Conservation (phyloP, 305 asterid species). For the Stenogyne calaminthoides region DNA sequence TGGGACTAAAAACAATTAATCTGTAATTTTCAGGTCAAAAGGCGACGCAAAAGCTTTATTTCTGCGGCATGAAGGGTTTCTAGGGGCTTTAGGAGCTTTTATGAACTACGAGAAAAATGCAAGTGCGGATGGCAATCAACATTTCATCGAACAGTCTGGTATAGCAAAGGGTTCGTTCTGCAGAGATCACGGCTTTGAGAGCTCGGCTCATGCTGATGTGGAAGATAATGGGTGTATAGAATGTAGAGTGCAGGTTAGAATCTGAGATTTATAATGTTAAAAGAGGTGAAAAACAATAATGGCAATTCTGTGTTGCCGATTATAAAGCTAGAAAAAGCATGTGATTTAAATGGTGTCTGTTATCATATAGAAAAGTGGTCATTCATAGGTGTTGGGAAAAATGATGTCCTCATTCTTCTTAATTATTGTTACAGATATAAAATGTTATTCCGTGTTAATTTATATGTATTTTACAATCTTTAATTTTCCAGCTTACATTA, state of each 20-base stretch:
- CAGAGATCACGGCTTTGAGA: constrained; percentile 33
- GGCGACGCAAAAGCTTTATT: constrained; percentile 93
- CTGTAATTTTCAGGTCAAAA: constrained; percentile 58
- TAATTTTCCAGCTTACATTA: no score
- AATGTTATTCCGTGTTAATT: not conserved
- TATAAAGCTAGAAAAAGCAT: constrained; percentile 17
- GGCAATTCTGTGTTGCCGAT: constrained; percentile 34
- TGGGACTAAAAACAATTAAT: constrained; percentile 11
- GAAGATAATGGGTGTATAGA: constrained; percentile 52
- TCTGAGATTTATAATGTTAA: constrained; percentile 7
- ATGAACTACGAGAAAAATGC: constrained; percentile 53
- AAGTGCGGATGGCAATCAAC: constrained; percentile 36
- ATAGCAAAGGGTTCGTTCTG: constrained; percentile 26
- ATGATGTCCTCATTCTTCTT: not conserved
- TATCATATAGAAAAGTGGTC: not conserved
- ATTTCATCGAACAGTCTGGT: constrained; percentile 31
- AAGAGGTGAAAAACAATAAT: not conserved
- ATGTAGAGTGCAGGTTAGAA: constrained; percentile 46
- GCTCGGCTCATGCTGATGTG: constrained; percentile 39
- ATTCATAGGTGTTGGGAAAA: not conserved
- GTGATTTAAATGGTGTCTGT: constrained; percentile 17
- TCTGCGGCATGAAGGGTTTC: constrained; percentile 78
- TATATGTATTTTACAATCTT: not conserved
- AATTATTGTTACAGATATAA: not conserved
- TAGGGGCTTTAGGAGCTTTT: constrained; percentile 88